Evolutionary conservation across 768 basidiomycete species (phyloP).

Genomic region (Boletellus ananiceps): DNA sequence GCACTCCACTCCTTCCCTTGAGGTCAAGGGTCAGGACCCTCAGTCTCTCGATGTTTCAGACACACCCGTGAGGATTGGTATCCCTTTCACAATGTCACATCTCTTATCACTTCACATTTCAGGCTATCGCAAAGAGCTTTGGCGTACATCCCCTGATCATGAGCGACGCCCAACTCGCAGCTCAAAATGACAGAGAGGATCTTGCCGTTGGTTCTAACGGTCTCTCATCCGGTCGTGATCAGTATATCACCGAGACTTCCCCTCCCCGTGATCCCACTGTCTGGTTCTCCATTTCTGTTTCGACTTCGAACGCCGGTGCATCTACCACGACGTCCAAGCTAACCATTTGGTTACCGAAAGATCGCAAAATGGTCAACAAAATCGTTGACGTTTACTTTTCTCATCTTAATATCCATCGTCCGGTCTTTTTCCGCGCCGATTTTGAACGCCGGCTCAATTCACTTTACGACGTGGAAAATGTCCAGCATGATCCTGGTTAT

Average conservation of each 20-base stretch:
- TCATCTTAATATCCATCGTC: conserved; percentile 75
- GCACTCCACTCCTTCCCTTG: conserved; percentile 17
- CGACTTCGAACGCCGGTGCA: conserved; percentile 40
- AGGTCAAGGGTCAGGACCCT: conserved; percentile 74
- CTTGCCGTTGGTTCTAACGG: conserved; percentile 73
- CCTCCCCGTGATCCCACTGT: conserved; percentile 55
- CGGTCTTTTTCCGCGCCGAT: conserved; percentile 64
- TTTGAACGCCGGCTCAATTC: conserved; percentile 62
- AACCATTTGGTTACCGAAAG: conserved; percentile 69
- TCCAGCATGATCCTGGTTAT: conserved; percentile 70
- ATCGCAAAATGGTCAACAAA: conserved; percentile 57
- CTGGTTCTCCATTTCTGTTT: conserved; percentile 56
- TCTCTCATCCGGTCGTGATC: conserved; percentile 65
- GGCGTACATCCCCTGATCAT: conserved; percentile 73
- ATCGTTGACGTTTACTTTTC: conserved; percentile 71
- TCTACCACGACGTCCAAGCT: conserved; percentile 27
- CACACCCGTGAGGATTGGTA: conserved; percentile 41
- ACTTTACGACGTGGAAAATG: conserved; percentile 55
- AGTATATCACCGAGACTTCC: conserved; percentile 48
- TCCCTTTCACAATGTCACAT: not conserved
- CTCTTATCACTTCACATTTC: conserved; percentile 11
- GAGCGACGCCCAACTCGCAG: conserved; percentile 53
- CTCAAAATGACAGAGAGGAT: conserved; percentile 59
- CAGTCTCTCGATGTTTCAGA: conserved; percentile 75
- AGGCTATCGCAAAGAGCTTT: conserved; percentile 74